Evolutionary conservation across 2,329 filamentous ascomycete species (phyloP).

Genomic region (Zasmidium citrigriseum): DNA sequence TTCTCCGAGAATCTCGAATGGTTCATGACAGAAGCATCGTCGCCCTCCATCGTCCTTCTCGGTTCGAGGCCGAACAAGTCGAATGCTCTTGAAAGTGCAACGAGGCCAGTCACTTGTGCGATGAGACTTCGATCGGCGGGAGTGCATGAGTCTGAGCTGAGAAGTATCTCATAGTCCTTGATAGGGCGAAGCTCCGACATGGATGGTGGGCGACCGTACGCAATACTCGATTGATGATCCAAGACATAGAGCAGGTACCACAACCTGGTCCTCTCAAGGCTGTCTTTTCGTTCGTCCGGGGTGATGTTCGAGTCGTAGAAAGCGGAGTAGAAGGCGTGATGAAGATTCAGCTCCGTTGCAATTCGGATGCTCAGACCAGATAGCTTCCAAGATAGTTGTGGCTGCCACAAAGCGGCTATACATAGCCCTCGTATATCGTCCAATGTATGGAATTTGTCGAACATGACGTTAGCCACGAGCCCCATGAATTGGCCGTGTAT

Average conservation of each 20-base stretch:
- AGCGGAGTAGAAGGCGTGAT: constrained; percentile 31
- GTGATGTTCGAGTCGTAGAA: constrained; percentile 38
- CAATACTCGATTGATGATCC: constrained; percentile 44
- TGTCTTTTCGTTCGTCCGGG: constrained; percentile 24
- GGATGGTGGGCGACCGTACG: constrained; percentile 43
- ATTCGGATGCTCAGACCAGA: constrained; percentile 42
- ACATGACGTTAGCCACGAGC: constrained; percentile 36
- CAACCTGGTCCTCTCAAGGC: constrained; percentile 37
- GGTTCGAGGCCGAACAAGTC: constrained; percentile 15
- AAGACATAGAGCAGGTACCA: constrained; percentile 40
- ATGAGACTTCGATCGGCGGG: constrained; percentile 10
- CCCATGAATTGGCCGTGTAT: constrained; percentile 14
- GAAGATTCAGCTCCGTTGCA: constrained; percentile 43
- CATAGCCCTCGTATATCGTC: constrained; percentile 40
- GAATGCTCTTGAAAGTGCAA: constrained; percentile 8
- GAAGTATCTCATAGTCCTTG: constrained; percentile 36
- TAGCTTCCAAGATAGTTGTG: constrained; percentile 43
- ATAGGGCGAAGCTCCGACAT: constrained; percentile 42
- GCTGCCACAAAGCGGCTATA: constrained; percentile 43
- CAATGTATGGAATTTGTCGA: constrained; percentile 38
- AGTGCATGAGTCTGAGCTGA: constrained; percentile 8
- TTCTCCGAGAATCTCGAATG: constrained; percentile 12
- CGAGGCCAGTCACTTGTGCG: constrained; percentile 11
- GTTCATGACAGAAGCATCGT: constrained; percentile 12
- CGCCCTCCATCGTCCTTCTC: constrained; percentile 9